A percentile compares a stretch with the other conserved stretches of the same genome.
Evolutionary conservation across 176 grass and related monocot species (phyloP).

Genomic region (Aegilops tauschii): DNA sequence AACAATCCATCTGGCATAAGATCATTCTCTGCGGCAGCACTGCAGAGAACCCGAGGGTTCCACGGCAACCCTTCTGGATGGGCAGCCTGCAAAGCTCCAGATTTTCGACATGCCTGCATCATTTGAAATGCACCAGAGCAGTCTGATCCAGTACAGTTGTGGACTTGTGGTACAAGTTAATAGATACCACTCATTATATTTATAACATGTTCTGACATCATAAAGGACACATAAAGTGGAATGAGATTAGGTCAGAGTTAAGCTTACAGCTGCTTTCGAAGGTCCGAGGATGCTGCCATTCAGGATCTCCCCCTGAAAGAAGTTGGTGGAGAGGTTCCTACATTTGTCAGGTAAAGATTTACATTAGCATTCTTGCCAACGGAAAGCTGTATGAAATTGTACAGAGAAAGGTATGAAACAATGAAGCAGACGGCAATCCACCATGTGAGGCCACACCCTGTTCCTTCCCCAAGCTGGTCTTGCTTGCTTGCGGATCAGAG

Average conservation of each 20-base stretch:
- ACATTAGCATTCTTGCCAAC: background rate
- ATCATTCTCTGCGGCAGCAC: slow-evolving; percentile 50
- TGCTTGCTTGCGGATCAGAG: too few species aligned
- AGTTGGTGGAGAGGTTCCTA: slow-evolving; percentile 90
- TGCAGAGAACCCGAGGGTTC: slow-evolving; percentile 84
- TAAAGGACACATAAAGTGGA: background rate
- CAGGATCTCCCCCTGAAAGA: slow-evolving; percentile 89
- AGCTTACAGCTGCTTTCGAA: slow-evolving; percentile 89
- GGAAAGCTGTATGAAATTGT: background rate
- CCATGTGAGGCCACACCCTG: too few species aligned
- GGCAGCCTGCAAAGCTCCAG: slow-evolving; percentile 81
- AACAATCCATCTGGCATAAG: too few species aligned
- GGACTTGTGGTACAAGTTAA: background rate
- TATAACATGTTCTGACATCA: background rate
- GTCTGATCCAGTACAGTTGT: background rate
- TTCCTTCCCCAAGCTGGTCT: too few species aligned
- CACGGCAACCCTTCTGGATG: slow-evolving; percentile 73
- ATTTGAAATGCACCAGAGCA: slow-evolving; percentile 12
- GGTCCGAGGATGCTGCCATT: slow-evolving; percentile 76
- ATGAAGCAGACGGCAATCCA: too few species aligned
- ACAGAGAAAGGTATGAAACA: too few species aligned
- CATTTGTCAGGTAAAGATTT: background rate
- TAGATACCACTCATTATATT: background rate
- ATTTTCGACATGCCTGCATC: slow-evolving; percentile 87
- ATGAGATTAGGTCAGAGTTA: background rate